phyloP scores from a whole-genome alignment of 352 stramenopile species.

The Phytophthora cryptogea region DNA sequence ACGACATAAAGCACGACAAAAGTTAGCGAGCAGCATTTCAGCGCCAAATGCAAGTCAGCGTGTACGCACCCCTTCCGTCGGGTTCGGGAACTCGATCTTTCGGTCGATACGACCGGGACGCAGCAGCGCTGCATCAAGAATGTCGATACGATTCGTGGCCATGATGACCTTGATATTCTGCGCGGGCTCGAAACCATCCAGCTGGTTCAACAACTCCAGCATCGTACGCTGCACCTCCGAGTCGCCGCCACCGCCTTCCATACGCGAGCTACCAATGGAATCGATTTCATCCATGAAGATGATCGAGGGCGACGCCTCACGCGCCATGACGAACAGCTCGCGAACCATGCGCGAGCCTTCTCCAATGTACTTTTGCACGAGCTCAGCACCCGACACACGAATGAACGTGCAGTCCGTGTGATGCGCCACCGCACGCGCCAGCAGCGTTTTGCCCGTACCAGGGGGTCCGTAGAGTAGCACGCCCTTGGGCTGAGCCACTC shows the following conservation, averaged over 20 bases:
- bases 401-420: slow-evolving; percentile 99
- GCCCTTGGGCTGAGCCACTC: slow-evolving; percentile 98
- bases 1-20: slow-evolving; percentile 10
- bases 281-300: slow-evolving; percentile 99
- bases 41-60: neutral
- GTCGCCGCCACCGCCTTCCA: slow-evolving; percentile 94
- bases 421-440: slow-evolving; percentile 98
- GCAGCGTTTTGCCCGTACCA: slow-evolving; percentile 98
- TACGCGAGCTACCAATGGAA: slow-evolving; percentile 95
- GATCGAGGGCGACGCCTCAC: slow-evolving; percentile 97
- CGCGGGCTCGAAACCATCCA: slow-evolving; percentile 95
- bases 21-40: slow-evolving; percentile 12
- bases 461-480: slow-evolving; percentile 96
- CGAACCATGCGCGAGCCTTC: slow-evolving; percentile 98
- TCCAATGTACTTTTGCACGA: slow-evolving; percentile 99
- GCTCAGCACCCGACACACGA: slow-evolving; percentile 97
- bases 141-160: slow-evolving; percentile 99
- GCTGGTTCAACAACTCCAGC: slow-evolving; percentile 99
- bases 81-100: slow-evolving; percentile 99
- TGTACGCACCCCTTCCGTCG: slow-evolving; percentile 91
- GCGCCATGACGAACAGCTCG: slow-evolving; percentile 99
- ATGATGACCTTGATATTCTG: slow-evolving; percentile 99
- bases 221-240: slow-evolving; percentile 99
- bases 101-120: slow-evolving; percentile 98
- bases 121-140: slow-evolving; percentile 96